Base-by-base conservation (phyloP, 495 filamentous ascomycete genomes). In the Xylaria cubensis region DNA sequence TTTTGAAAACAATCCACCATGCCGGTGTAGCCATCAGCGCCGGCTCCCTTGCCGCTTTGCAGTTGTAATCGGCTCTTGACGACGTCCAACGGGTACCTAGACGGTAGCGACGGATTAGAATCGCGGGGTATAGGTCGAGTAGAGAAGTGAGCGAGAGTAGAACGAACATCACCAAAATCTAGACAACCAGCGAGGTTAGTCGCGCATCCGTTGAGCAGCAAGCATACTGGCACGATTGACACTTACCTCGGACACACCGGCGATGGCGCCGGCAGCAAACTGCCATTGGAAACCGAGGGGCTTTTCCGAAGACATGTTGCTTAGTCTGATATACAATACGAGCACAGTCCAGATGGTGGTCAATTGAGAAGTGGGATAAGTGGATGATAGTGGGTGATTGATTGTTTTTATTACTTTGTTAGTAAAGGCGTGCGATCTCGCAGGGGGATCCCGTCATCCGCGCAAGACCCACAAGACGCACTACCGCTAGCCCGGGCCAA, bases 1-100 rank as follows among this genome's bases (percentile, higher is more conserved):
- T 99, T 99, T 76, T 89, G 86, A 86, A 99, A 95, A 86, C 95
- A 98, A 82, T 99, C 96, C 42, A 99, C 77, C 94, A 98, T 99
- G 84, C 95, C 93, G 86, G 89, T 97, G 86, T 99, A 99, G 71
- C 85, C 82, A 68, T 98, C 94, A 64, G 86, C 89, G 56, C 94
- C 93, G 39, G 86, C 80, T 61, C 84, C 87, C 74, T 86, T 84
- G 70, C 90, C 91, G n/a, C 88, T 88, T 82, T 98, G 95, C 64
- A 98, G 88, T 80, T 98, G 95, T 80, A 99, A 91, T 89, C 96
- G 87, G 64, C 96, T 99, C 87, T 99, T 99, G 78, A 99, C 93
- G 56, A 98, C 95, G 82, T 99, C 96, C 77, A 99, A 86, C 76
- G 96, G 96, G 86, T 99, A 99, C 96, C 94, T 98, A 64, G 58